A percentile compares a stretch with the other conserved stretches of the same genome.
phyloP scores from a whole-genome alignment of 1,284 basidiomycete species.

The Cryptococcus sp. region DNA sequence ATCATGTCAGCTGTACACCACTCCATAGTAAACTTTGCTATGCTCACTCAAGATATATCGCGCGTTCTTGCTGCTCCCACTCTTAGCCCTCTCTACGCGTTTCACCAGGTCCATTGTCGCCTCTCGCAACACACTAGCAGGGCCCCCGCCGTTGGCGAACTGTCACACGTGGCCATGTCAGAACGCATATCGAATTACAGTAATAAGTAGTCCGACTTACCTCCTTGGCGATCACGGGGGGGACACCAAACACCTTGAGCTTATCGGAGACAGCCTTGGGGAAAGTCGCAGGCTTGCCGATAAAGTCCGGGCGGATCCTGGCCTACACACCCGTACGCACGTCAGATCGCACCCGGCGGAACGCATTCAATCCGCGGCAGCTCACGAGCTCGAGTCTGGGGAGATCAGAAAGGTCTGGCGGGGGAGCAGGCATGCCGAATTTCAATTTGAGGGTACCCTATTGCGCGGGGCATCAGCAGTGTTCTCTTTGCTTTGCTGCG shows the following conservation, averaged over 20 bases:
- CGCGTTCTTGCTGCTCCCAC: slow-evolving; percentile 16
- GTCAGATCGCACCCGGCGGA: neutral
- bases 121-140: slow-evolving; percentile 44
- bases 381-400: slow-evolving; percentile 34
- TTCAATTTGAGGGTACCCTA: slow-evolving; percentile 15
- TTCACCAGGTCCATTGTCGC: slow-evolving; percentile 38
- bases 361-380: neutral
- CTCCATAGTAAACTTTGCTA: neutral
- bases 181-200: neutral
- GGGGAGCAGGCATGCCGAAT: slow-evolving; percentile 23
- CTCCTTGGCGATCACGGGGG: slow-evolving; percentile 38
- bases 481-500: neutral
- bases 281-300: slow-evolving; percentile 37
- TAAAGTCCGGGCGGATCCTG: slow-evolving; percentile 11
- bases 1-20: slow-evolving; percentile 7
- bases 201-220: slow-evolving; percentile 12
- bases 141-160: slow-evolving; percentile 26
- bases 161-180: neutral
- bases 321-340: no score
- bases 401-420: slow-evolving; percentile 33
- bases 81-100: slow-evolving; percentile 27
- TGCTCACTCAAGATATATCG: slow-evolving; percentile 30
- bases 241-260: slow-evolving; percentile 41
- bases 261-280: slow-evolving; percentile 28
- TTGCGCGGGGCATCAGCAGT: neutral